Percentiles rank a stretch among this genome's conserved stretches.
Conservation (phyloP, 441 rosid genomes). For the Capsella rubella region DNA sequence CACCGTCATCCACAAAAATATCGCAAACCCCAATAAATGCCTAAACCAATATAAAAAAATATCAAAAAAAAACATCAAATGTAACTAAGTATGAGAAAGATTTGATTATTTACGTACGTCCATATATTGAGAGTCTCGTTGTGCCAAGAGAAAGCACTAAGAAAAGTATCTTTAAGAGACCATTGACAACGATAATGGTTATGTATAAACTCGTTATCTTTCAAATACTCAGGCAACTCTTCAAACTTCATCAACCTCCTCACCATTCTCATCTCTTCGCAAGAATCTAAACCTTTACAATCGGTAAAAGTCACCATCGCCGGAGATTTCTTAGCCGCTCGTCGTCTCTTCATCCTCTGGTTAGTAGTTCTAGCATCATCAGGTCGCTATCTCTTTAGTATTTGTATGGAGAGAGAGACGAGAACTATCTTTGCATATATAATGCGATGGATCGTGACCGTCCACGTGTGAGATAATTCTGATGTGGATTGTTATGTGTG, state of each 20-base stretch:
- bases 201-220: constrained; percentile 85
- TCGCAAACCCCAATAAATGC: constrained; percentile 75
- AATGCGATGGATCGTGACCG: constrained; percentile 8
- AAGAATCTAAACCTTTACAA: neutral
- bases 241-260: constrained; percentile 64
- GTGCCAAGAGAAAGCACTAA: constrained; percentile 80
- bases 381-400: constrained; percentile 23
- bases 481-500: neutral
- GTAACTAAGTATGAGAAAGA: neutral
- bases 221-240: constrained; percentile 79
- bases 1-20: constrained; percentile 65
- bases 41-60: constrained; percentile 38
- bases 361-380: neutral
- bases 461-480: neutral
- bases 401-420: constrained; percentile 25
- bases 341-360: constrained; percentile 34
- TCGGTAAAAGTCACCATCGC: constrained; percentile 20
- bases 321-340: constrained; percentile 24
- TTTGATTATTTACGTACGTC: constrained; percentile 60
- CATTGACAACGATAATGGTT: constrained; percentile 88
- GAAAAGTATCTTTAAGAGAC: constrained; percentile 72
- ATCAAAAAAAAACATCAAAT: neutral
- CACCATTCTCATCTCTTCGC: constrained; percentile 36
- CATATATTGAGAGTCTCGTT: constrained; percentile 92
- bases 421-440: neutral